Conservation (phyloP, 2,329 filamentous ascomycete genomes). For the Aspergillus sp. region DNA sequence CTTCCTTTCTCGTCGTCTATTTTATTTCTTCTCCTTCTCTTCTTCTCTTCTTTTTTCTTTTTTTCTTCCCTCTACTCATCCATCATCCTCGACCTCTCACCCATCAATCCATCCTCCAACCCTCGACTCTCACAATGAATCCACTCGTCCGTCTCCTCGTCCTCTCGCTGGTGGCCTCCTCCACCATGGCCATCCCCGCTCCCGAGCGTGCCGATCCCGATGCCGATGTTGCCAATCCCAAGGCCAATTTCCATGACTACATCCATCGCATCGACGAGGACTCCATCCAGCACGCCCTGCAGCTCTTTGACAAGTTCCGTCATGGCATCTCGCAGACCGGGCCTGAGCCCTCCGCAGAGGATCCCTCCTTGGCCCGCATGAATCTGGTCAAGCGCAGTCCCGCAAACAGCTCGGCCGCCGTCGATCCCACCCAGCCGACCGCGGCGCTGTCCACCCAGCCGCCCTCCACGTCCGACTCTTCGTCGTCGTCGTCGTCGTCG, state of each 20-base stretch:
- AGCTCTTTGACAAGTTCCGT: slow-evolving; percentile 64
- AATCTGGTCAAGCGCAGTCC: slow-evolving; percentile 63
- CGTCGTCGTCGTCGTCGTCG: not conserved
- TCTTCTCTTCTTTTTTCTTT: not conserved
- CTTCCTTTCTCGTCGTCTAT: too few relatives aligned
- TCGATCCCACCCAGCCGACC: slow-evolving; percentile 6
- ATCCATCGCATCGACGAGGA: slow-evolving; percentile 58
- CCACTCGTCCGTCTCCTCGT: slow-evolving; percentile 24
- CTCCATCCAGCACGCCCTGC: slow-evolving; percentile 65
- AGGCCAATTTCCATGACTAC: slow-evolving; percentile 52
- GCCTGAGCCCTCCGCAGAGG: slow-evolving; percentile 46
- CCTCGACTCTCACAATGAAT: slow-evolving; percentile 7
- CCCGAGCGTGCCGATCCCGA: slow-evolving; percentile 12
- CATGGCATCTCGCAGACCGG: slow-evolving; percentile 66
- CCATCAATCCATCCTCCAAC: not conserved
- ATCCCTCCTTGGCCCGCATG: slow-evolving; percentile 39
- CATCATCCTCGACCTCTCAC: not conserved
- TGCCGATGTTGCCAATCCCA: slow-evolving; percentile 10
- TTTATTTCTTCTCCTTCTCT: too few relatives aligned
- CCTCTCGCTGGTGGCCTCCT: slow-evolving; percentile 25
- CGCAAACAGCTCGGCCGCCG: slow-evolving; percentile 17
- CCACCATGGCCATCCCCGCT: slow-evolving; percentile 23
- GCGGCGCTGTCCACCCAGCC: not conserved
- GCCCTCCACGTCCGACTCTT: not conserved
- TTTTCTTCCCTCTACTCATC: not conserved